phyloP scores from a whole-genome alignment of 257 asterid genomes.

The Gardenia jasminoides region DNA sequence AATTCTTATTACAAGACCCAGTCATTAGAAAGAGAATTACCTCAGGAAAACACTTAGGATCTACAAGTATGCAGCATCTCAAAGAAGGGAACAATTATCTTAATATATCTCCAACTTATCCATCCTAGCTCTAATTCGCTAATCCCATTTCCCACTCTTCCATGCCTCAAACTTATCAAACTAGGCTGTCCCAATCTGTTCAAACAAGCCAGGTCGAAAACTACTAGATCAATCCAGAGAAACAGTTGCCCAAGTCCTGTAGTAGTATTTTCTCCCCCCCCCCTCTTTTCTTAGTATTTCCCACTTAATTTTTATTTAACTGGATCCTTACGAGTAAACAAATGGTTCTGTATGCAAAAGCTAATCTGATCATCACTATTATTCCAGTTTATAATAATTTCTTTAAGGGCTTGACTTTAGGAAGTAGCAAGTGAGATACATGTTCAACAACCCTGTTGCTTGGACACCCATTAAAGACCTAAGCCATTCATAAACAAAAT shows the following conservation, averaged over 20 bases:
- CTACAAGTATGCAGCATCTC: not conserved
- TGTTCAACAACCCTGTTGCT: not conserved
- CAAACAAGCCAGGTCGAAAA: not conserved
- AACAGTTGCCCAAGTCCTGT: not conserved
- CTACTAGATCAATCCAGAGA: not conserved
- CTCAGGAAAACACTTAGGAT: not conserved
- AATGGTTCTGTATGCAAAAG: not conserved
- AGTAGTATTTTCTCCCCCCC: not conserved
- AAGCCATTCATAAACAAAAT: not conserved
- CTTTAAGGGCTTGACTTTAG: too few species aligned
- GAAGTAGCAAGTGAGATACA: too few species aligned
- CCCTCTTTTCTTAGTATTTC: not conserved
- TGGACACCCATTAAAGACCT: not conserved
- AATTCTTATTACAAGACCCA: not conserved
- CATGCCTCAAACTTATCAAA: not conserved
- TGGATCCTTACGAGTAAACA: not conserved
- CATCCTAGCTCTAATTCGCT: not conserved
- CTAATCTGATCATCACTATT: too few species aligned
- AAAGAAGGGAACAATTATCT: not conserved
- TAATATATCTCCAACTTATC: not conserved
- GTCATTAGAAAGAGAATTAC: not conserved
- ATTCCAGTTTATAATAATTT: too few species aligned
- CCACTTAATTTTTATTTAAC: not conserved
- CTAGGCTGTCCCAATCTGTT: not conserved
- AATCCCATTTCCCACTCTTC: not conserved